Base-by-base conservation (phyloP, 441 rosid genomes). In the Monsonia emarginata region DNA sequence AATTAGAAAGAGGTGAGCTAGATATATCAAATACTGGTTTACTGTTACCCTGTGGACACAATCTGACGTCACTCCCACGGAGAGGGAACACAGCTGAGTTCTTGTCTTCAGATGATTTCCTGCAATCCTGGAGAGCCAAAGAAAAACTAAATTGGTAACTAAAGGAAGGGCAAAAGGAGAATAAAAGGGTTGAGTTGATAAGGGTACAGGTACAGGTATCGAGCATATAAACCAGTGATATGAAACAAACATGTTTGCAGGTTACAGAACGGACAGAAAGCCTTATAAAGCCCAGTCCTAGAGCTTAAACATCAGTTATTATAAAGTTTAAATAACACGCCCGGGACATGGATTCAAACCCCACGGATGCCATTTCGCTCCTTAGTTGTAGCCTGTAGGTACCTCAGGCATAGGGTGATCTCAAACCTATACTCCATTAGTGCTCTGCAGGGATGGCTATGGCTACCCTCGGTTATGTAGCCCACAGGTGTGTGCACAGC, bases 1-100 rank as follows among this genome's bases (percentile, higher is more conserved):
- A 95, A 83, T 73, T 85, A 69, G 87, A 81, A 80, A 91, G 63
- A 65, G 97, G 97, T 50, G 95, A 85, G 74, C 79, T 66, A 34
- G 79, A 82, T 24, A 82, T 72, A 75, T 89, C 88, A 31, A 82
- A 81, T 63, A 81, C 78, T 65, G 76, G 72, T 67, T 74, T 80
- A 50, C 70, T 70, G 42, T 71, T 66, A 46, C 74, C 86, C 68
- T 72, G 79, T 70, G 81, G 71, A 80, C 78, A 70, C 78, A 89
- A 66, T 73, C 68, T 85, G 59, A 85, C 75, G 67, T 87, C 86
- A 61, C 88, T 78, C 73, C 81, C 81, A 69, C 69, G 71, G 60
- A 56, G 71, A 73, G 61, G 65, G 65, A 74, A 70, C 65, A 48
- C 65, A 65, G 80, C 69, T 10, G 72, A 81, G 46, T 42, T 66